phyloP scores from a whole-genome alignment of 2,329 filamentous ascomycete genomes.

The Aspergillus ibericus region DNA sequence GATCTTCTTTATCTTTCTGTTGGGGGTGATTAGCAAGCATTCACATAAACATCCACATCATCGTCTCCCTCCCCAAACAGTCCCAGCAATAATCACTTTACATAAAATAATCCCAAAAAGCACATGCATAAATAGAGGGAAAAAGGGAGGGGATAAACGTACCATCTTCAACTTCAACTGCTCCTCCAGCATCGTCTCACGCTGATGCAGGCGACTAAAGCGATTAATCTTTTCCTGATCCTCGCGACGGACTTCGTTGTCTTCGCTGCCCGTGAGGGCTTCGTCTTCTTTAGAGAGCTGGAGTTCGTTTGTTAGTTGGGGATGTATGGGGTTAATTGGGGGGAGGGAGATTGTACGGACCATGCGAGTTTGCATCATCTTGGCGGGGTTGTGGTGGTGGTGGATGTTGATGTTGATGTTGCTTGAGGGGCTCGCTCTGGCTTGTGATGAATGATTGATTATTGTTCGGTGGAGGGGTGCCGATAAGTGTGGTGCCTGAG shows the following conservation, averaged over 20 bases:
- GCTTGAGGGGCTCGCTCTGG: conserved; percentile 4
- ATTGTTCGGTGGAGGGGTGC: conserved; percentile 6
- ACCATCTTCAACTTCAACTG: conserved; percentile 75
- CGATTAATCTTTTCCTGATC: conserved; percentile 99
- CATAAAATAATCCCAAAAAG: background rate
- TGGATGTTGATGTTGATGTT: conserved; percentile 2
- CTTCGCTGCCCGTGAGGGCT: conserved; percentile 67
- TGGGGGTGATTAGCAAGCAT: background rate
- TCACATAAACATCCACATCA: no score
- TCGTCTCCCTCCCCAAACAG: no score
- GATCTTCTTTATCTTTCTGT: conserved; percentile 97
- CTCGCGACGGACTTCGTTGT: conserved; percentile 90
- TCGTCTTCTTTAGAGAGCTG: conserved; percentile 96
- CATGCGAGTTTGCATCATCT: conserved; percentile 62
- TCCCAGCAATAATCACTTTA: background rate
- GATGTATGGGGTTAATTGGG: background rate
- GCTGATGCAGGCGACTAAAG: conserved; percentile 91
- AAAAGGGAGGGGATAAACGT: background rate
- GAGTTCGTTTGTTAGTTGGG: background rate
- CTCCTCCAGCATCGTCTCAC: conserved; percentile 75
- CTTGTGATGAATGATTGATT: background rate
- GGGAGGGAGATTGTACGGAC: conserved; percentile 38
- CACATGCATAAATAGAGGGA: background rate
- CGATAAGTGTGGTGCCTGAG: background rate
- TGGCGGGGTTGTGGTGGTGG: conserved; percentile 13